Evolutionary conservation across 306 rosid species (phyloP).

Genomic region (Corylus americana): DNA sequence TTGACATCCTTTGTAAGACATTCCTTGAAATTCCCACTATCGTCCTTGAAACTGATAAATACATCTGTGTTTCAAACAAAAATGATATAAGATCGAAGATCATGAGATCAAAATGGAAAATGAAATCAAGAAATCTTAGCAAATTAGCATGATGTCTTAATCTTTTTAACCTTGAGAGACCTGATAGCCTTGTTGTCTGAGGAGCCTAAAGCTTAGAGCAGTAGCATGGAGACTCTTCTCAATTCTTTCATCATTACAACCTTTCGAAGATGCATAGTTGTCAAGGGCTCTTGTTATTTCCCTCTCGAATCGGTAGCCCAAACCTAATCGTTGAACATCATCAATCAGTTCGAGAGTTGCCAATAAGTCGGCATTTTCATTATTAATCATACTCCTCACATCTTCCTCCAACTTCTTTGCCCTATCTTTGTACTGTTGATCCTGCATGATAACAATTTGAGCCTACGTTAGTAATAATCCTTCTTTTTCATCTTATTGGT

Average conservation of each 20-base stretch:
- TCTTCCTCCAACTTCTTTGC: conserved; percentile 29
- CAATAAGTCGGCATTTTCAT: conserved; percentile 19
- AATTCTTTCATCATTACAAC: too few species aligned
- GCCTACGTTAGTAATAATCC: too few species aligned
- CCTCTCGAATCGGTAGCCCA: conserved; percentile 33
- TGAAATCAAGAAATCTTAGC: background rate
- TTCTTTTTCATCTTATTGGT: too few species aligned
- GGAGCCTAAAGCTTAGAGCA: conserved; percentile 49
- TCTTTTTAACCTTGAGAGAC: conserved; percentile 33
- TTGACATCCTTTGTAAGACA: conserved; percentile 28
- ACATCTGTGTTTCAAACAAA: conserved; percentile 31
- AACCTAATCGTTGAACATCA: conserved; percentile 40
- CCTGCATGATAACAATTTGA: conserved; percentile 17
- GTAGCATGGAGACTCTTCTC: conserved; percentile 27
- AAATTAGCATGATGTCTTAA: too few species aligned
- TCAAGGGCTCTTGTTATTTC: conserved; percentile 34
- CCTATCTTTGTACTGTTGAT: conserved; percentile 1
- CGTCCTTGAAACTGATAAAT: conserved; percentile 40
- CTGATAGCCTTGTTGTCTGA: conserved; percentile 44
- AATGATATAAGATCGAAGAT: background rate
- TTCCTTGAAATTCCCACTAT: conserved; percentile 21
- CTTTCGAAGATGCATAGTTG: background rate
- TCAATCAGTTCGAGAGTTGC: conserved; percentile 35
- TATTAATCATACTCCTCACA: conserved; percentile 38
- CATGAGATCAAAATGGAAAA: background rate